Base-by-base conservation (phyloP, 352 stramenopile species). In the Pilasporangium apinafurcum region DNA sequence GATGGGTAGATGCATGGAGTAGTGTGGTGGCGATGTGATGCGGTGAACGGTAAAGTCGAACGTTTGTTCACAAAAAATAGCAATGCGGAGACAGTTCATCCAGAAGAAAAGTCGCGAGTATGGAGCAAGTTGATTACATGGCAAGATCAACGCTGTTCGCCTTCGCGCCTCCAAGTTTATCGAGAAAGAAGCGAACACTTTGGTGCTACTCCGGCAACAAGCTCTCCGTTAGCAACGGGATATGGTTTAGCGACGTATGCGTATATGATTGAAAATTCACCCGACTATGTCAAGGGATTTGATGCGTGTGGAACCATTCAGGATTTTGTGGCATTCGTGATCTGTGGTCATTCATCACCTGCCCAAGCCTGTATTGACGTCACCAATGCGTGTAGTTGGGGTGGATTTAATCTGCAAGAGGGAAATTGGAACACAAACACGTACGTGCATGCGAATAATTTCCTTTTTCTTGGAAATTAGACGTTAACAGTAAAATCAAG, bases 241-340 rank as follows among this genome's bases (percentile, higher is more conserved):
- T 92, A 89, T 41, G 81, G 77, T 1, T 46, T 92, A 8, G 78
- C 78, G 10, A 81, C 77, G 0, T 92, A 70, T 39, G 70, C 75
- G 8, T 59, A 90, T 35, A 69, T 65, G 8, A 33, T 90, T 29
- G 39, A 60, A 27, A 46, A 65, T 18, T 51, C 60, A 0, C 49
- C 69, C 1, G 49, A 49, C 2, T 48, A 46, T 2, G 45, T 92
- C 0, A 44, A 65, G 12, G 55, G 48, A 0, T 89, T 78, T 49
- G 81, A 92, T 20, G 61, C 65, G 5, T 92, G 77, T 30, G 81
- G 81, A 16, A 92, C 78, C 4, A 90, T 92, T 47, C 74, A 86
- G 37, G 81, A 92, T 47, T 62, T 92, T 3, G 49, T 92, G 2
- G 67, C 70, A 35, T 91, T 90, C 47, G 37, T 82, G 22, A 51